Evolutionary conservation across 2,329 filamentous ascomycete species (phyloP).

Genomic region (Fusarium sarcochroum): DNA sequence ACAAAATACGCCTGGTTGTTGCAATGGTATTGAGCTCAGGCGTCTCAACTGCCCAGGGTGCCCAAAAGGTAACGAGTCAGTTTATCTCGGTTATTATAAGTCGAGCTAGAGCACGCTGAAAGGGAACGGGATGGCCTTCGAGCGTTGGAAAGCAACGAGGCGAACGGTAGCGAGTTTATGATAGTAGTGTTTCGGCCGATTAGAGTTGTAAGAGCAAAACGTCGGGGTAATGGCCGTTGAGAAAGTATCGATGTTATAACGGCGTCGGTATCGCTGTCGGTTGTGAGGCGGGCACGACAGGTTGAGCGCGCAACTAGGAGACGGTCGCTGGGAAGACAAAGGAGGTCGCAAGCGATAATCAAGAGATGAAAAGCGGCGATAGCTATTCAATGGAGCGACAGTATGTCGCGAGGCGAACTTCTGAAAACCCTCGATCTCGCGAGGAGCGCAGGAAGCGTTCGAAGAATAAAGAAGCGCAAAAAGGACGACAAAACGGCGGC

Average conservation of each 20-base stretch:
- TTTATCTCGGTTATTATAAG: constrained; percentile 16
- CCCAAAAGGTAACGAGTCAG: constrained; percentile 17
- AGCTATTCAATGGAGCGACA: constrained; percentile 38
- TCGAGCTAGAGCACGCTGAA: constrained; percentile 12
- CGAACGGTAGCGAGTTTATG: constrained; percentile 13
- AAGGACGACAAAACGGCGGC: constrained; percentile 35
- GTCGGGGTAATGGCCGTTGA: constrained; percentile 14
- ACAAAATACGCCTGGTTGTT: constrained; percentile 27
- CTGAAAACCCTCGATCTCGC: constrained; percentile 27
- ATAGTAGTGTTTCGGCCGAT: background rate
- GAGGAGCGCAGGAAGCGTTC: constrained; percentile 35
- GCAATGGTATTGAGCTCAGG: constrained; percentile 27
- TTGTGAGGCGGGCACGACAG: constrained; percentile 24
- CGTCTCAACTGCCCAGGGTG: constrained; percentile 32
- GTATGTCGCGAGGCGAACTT: constrained; percentile 30
- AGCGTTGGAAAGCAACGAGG: constrained; percentile 7
- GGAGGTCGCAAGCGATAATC: constrained; percentile 21
- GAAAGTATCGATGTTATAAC: constrained; percentile 17
- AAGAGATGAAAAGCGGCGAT: constrained; percentile 17
- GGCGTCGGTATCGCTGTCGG: constrained; percentile 22
- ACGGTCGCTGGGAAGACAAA: constrained; percentile 29
- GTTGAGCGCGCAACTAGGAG: constrained; percentile 32
- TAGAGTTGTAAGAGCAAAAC: constrained; percentile 13
- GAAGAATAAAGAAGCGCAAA: constrained; percentile 37
- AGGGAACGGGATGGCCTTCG: constrained; percentile 16